Evolutionary conservation across 1,139 yeast genomes (phyloP), one percentile per base, ranked within the genome.

Genomic region (Geotrichum reessii): DNA sequence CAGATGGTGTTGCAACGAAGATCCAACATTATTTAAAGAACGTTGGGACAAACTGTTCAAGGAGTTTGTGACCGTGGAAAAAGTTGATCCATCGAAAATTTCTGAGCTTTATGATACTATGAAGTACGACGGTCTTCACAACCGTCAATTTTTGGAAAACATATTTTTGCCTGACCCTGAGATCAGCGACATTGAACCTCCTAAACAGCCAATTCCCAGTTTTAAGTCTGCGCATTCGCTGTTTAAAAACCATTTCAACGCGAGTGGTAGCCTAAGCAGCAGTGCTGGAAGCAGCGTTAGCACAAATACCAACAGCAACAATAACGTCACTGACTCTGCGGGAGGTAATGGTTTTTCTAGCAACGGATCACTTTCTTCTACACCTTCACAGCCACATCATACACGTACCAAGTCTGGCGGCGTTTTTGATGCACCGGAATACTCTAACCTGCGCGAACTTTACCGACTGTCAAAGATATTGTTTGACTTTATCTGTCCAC

Each of bases 81-180:
- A 95, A 73, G 96, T 95, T 1, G 99, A 95, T 73, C 99, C 99
- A 21, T 87, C 97, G 1, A 93, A 93, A 74, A 93, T 95, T 60
- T 87, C 96, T 50, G 99, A 95, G 73, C 79, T 95, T 62, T 95
- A 95, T 70, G 99, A 95, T 72, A 92, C 99, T 0, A 93, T 95
- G 97, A 95, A 95, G 74, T 93, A 89, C 70, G 99, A 95, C 75
- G 99, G 98, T 7, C 78, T 95, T 62, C 99, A 95, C 72, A 95
- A 95, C 72, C 81, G 99, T 58, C 88, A 86, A 51, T 93, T 95
- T 71, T 76, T 95, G 71, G 90, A 87, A 69, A 83, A 83, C 64
- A 86, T 92, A 5, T 95, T 95, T 70, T 79, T 85, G 52, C 91
- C 88, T 55, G 90, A 85, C 63, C 82, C 84, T 2, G 63, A 59